Percentiles rank a stretch among this genome's conserved stretches.
phyloP scores from a whole-genome alignment of 1,284 basidiomycete genomes.

The Ganoderma sinense region DNA sequence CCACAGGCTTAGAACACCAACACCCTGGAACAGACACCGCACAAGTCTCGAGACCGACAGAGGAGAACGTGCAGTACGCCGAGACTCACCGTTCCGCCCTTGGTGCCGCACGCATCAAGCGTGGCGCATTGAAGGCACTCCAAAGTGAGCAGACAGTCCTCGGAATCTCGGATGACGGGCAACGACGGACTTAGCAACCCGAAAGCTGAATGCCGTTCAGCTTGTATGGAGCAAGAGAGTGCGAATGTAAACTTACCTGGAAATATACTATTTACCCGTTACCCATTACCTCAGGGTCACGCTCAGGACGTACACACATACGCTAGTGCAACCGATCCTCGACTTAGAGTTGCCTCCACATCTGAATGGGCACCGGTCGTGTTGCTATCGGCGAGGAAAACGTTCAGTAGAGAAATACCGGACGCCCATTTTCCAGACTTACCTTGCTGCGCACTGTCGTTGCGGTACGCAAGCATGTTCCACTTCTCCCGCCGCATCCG shows the following conservation, averaged over 20 bases:
- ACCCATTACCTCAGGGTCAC: background rate
- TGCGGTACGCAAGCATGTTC: slow-evolving; percentile 24
- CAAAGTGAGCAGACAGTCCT: background rate
- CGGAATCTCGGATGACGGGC: background rate
- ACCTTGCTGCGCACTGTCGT: slow-evolving; percentile 17
- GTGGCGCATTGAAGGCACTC: background rate
- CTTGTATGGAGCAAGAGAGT: background rate
- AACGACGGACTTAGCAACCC: background rate
- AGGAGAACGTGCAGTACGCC: too few species aligned
- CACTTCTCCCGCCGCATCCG: slow-evolving; percentile 27
- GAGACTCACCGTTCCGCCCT: background rate
- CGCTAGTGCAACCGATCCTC: background rate
- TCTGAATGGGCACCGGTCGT: background rate
- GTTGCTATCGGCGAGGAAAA: background rate
- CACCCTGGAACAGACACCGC: too few species aligned
- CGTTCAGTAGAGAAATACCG: background rate
- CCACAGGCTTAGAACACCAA: too few species aligned
- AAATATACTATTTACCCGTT: background rate
- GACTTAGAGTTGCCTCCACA: background rate
- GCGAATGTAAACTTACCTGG: background rate
- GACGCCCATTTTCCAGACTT: background rate
- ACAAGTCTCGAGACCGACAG: too few species aligned
- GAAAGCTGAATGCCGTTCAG: background rate
- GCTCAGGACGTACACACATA: background rate
- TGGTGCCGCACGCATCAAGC: background rate